Conservation (phyloP, 352 stramenopile genomes). For the Saprolegnia diclina region DNA sequence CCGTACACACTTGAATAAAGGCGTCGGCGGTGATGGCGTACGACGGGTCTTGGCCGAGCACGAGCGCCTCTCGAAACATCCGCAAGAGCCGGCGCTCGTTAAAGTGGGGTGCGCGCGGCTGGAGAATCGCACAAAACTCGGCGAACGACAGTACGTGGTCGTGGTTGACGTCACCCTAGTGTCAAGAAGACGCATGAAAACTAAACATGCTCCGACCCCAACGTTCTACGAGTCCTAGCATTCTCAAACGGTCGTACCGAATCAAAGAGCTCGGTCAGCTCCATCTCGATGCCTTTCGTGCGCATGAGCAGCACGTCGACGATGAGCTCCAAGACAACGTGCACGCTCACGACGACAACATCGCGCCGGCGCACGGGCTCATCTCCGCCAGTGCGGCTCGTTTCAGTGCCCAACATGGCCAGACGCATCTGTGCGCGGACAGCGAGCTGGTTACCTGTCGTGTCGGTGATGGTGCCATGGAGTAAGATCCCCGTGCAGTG, state of each 20-base stretch:
- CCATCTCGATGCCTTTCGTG: slow-evolving; percentile 22
- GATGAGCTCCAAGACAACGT: slow-evolving; percentile 24
- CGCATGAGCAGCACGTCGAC: slow-evolving; percentile 23
- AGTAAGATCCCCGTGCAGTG: slow-evolving; percentile 59
- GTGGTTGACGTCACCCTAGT: slow-evolving; percentile 61
- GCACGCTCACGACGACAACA: slow-evolving; percentile 27
- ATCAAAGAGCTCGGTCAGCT: slow-evolving; percentile 12
- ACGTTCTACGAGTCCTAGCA: no score
- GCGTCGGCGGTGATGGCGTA: slow-evolving; percentile 67
- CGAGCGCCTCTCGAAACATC: slow-evolving; percentile 72
- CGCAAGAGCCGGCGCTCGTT: slow-evolving; percentile 61
- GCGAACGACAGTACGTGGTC: slow-evolving; percentile 61
- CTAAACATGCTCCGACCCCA: no score
- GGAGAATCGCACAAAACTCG: slow-evolving; percentile 63
- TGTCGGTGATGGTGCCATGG: slow-evolving; percentile 42
- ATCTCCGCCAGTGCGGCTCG: slow-evolving; percentile 12
- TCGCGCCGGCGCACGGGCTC: slow-evolving; percentile 16
- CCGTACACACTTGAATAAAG: slow-evolving; percentile 62
- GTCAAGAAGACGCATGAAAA: no score
- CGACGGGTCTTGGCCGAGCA: slow-evolving; percentile 52
- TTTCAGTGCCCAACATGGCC: slow-evolving; percentile 39
- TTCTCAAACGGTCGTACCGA: no score
- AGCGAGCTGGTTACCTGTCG: slow-evolving; percentile 54
- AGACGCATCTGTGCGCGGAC: slow-evolving; percentile 68
- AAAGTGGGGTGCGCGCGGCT: slow-evolving; percentile 46